Evolutionary conservation across 148 eudicot genomes (phyloP), one percentile per base, ranked within the genome.

Genomic region (Tetragonia tetragonoides): DNA sequence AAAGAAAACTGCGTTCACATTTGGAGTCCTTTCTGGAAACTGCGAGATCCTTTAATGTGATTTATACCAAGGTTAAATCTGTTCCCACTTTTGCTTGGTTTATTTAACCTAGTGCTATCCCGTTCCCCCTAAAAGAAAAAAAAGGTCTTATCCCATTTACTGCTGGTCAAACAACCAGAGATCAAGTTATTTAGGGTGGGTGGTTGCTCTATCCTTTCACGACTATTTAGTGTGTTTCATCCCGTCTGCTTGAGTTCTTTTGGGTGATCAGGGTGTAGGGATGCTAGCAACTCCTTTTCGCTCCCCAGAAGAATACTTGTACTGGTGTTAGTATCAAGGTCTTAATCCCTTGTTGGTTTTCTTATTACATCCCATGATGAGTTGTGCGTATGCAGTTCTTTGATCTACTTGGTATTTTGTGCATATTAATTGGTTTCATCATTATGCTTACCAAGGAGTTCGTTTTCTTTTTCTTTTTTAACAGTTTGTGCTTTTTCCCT

Each of bases 1-100:
- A 92, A 81, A 81, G 85, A 78, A 86, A 87, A 74, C 76, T 95
- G 78, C 94, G 93, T 21, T 90, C 82, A 41, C 96, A 95, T 88
- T 83, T 95, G 82, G 96, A 92, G 82, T 89, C 97, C 39, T 95
- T 95, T 86, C 83, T 95, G 66, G 97, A 95, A 87, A 95, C 97
- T 80, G 97, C 96, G 73, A 89, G 94, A 86, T 91, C 94, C 59
- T 92, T 95, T 73, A 95, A 95, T 73, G 75, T 80, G 40, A 92
- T 95, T 78, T 95, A 95, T 87, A 95, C 96, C 77, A 95, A 95
- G 99, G 99, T 91, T 74, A 41, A 7, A 57, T 51, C 73, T 40
- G 15, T 56, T 78, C 53, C 78, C n/a, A 56, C 41, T 63, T 57
- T 64, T 39, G 37, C 65, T 77, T 79, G 18, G 40, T 62, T 59